Evolutionary conservation across 2,329 filamentous ascomycete species (phyloP), one percentile per base, ranked within the genome.

Genomic region (Stachybotrys echinatus): DNA sequence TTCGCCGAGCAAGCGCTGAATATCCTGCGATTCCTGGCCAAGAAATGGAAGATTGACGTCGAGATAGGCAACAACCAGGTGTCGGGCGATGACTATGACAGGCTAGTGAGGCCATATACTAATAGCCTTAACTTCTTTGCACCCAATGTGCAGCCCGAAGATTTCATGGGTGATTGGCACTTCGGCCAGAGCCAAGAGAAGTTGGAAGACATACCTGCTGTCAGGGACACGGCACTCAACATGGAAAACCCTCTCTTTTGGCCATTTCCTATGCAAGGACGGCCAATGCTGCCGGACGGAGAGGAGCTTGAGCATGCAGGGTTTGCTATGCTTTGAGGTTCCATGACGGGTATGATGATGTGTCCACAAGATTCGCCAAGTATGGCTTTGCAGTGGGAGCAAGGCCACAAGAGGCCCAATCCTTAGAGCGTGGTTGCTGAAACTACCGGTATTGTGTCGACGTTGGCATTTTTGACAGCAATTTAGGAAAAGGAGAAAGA

Each of bases 1-100:
- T 83, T 83, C 58, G 80, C 80, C 12, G 77, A 81, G 56, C 79
- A 83, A 55, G 80, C 80, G 0, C 71, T 83, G 44, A 79, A 80
- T 53, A 84, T 85, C 18, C 64, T 85, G 4, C 73, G 74, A 1
- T 83, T 77, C 53, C 66, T 85, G 1, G 76, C 79, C 6, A 73
- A 72, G 53, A 80, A 81, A 54, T 85, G 81, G 81, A 70, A 79
- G 31, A 75, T 84, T 34, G 68, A 80, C 2, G 71, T 81, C 2
- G 68, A 76, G 2, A 68, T 81, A 42, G 54, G 59, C 12, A 53
- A 52, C 20, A 55, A 62, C 12, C 60, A 63, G n/a, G 53, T 64
- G 20, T 60, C 55, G 1, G 56, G 58, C 1, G 61, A 67, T 3
- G 71, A 74, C 37, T 70, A 71, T 37, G 67, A 73, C 21, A 66